Evolutionary conservation across 306 rosid species (phyloP).

Genomic region (Pyrus betulifolia): DNA sequence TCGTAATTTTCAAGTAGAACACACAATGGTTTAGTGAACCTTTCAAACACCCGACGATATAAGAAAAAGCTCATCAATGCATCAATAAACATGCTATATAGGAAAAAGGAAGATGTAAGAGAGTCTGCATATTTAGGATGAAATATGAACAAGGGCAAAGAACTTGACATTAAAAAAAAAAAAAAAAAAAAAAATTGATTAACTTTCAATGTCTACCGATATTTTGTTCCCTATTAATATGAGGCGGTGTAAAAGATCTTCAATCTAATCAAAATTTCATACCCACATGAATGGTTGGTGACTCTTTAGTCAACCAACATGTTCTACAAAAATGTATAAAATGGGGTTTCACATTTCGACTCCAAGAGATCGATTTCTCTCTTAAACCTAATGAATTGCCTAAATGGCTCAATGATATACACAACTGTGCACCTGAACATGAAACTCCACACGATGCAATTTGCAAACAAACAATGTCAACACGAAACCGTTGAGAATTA

Average conservation of each 20-base stretch:
- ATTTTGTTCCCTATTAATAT: neutral
- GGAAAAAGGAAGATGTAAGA: too few species aligned
- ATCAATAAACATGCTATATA: neutral
- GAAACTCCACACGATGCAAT: neutral
- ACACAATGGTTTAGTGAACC: too few species aligned
- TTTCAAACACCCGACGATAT: too few species aligned
- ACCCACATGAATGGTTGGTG: conserved; percentile 16
- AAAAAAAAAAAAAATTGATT: too few species aligned
- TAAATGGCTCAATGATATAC: conserved; percentile 17
- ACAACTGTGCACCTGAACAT: neutral
- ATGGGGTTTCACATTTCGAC: conserved; percentile 7
- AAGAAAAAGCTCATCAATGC: too few species aligned
- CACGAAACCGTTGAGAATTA: neutral
- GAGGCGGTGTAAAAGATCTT: neutral
- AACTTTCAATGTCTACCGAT: too few species aligned
- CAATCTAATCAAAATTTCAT: conserved; percentile 19
- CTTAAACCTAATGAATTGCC: conserved; percentile 16
- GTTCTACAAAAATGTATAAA: neutral
- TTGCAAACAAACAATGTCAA: conserved; percentile 7
- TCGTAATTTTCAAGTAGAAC: too few species aligned
- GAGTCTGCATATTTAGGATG: too few species aligned
- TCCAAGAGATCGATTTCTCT: conserved; percentile 7
- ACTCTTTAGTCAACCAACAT: conserved; percentile 14
- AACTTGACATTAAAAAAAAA: neutral
- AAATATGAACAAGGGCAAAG: neutral